phyloP scores from a whole-genome alignment of 2,329 filamentous ascomycete genomes.

The Cordyceps javanica region DNA sequence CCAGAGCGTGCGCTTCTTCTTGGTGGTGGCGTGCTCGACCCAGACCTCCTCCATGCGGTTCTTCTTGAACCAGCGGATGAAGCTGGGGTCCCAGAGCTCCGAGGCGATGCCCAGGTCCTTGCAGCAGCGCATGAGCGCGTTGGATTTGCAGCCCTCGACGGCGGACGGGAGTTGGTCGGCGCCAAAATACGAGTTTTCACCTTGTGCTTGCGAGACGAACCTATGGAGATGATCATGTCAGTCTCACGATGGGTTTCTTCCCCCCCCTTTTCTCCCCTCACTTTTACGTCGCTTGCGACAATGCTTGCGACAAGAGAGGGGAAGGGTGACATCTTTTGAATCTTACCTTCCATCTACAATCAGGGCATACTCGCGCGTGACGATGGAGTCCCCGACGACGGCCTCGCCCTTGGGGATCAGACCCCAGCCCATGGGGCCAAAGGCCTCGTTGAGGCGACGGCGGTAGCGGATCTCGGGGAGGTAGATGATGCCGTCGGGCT shows the following conservation, averaged over 20 bases:
- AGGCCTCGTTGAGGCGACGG: slow-evolving; percentile 80
- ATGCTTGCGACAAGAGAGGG: background rate
- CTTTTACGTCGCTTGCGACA: background rate
- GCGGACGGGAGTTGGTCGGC: slow-evolving; percentile 88
- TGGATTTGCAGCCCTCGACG: slow-evolving; percentile 95
- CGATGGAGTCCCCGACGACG: slow-evolving; percentile 72
- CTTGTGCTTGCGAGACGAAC: slow-evolving; percentile 84
- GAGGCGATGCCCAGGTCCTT: slow-evolving; percentile 94
- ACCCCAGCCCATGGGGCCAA: slow-evolving; percentile 94
- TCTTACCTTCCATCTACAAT: slow-evolving; percentile 78
- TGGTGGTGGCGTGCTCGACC: slow-evolving; percentile 80
- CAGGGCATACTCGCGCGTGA: slow-evolving; percentile 89
- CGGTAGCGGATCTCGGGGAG: slow-evolving; percentile 98
- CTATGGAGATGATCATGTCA: slow-evolving; percentile 39
- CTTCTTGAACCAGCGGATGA: slow-evolving; percentile 76
- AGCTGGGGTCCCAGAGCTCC: slow-evolving; percentile 94
- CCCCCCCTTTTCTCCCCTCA: background rate
- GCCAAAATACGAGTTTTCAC: slow-evolving; percentile 90
- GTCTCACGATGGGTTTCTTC: background rate
- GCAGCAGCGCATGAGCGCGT: slow-evolving; percentile 95
- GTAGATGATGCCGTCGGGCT: slow-evolving; percentile 94
- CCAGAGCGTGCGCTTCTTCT: slow-evolving; percentile 87
- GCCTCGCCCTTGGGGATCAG: slow-evolving; percentile 82
- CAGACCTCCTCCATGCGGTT: slow-evolving; percentile 71
- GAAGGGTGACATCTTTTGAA: slow-evolving; percentile 12